Evolutionary conservation across 1,284 basidiomycete species (phyloP).

Genomic region (Malassezia equina): DNA sequence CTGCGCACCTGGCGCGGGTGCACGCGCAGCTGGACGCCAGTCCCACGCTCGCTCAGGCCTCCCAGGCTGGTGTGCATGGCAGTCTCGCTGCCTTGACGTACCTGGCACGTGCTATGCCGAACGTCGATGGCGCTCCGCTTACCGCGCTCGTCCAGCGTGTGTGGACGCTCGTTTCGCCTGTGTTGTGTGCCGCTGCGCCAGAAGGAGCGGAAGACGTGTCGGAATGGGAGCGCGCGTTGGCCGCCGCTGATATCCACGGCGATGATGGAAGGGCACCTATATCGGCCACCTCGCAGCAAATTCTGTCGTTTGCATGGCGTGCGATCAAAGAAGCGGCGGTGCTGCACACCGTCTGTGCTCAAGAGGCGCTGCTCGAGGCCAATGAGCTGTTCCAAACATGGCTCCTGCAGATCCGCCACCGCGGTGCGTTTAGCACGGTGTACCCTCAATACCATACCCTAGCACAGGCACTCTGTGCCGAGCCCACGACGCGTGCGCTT

Average conservation of each 20-base stretch:
- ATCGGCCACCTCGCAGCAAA: constrained; percentile 42
- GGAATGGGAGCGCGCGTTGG: background rate
- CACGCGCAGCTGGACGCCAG: constrained; percentile 33
- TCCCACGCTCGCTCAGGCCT: background rate
- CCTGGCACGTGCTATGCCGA: constrained; percentile 26
- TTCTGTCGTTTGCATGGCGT: constrained; percentile 48
- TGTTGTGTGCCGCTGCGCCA: constrained; percentile 44
- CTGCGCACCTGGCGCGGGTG: constrained; percentile 23
- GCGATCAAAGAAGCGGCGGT: constrained; percentile 48
- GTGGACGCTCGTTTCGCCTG: constrained; percentile 41
- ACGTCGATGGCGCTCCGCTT: background rate
- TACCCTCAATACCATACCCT: constrained; percentile 43
- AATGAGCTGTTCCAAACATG: constrained; percentile 44
- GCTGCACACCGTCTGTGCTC: constrained; percentile 30
- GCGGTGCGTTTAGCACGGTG: constrained; percentile 48
- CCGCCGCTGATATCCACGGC: constrained; percentile 20
- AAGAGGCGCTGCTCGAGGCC: constrained; percentile 10
- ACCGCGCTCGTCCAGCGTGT: constrained; percentile 25
- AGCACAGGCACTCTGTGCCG: constrained; percentile 25
- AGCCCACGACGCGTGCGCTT: constrained; percentile 15
- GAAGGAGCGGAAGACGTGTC: constrained; percentile 24
- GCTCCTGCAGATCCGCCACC: constrained; percentile 46
- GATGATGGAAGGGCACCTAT: constrained; percentile 26
- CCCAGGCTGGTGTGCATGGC: constrained; percentile 42
- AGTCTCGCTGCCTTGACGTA: constrained; percentile 44